Evolutionary conservation across 1,284 basidiomycete species (phyloP), one percentile per base, ranked within the genome.

Genomic region (Trichosporon sp.): DNA sequence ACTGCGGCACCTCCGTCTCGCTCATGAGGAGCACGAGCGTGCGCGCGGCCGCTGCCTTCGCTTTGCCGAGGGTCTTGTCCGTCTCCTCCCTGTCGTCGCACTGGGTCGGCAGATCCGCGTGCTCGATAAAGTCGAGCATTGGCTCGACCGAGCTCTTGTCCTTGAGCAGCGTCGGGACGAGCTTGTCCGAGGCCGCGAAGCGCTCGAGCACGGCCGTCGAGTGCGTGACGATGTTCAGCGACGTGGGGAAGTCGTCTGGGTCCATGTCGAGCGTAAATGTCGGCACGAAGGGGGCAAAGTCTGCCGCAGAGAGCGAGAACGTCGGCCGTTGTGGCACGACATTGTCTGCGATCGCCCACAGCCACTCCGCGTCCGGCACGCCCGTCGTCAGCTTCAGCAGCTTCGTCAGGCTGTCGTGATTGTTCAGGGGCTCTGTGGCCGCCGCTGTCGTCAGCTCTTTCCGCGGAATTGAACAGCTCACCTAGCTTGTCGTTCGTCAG

Each of bases 1-100:
- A 83, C 49, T 86, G 83, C 66, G 87, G 86, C 85, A 87, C 91
- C 13, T 94, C 81, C 7, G 87, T 84, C 61, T 89, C 86, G 68
- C 86, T 85, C 71, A 91, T 88, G 23, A 91, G 85, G 69, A 91
- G 90, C 13, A 97, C 91, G 16, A 96, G 84, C 1, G 88, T 86
- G 71, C 91, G 91, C 70, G 94, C 87, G 3, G 92, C 81, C 0
- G 88, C 89, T 0, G 88, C 89, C 81, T 95, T 97, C 78, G 89
- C 90, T 29, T 87, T 84, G 64, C 88, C 86, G 64, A 95, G 88
- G 0, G 84, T 57, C 25, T 59, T 49, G 21, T 63, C 59, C 9
- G 60, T 56, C 14, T 34, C 59, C 46, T 49, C 57, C 27, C 61
- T 34, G 3, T 33, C 56, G 5, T 63, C 56, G 4, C 59, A 57